phyloP scores from a whole-genome alignment of 2,329 filamentous ascomycete genomes.

The Arthroderma uncinatum region DNA sequence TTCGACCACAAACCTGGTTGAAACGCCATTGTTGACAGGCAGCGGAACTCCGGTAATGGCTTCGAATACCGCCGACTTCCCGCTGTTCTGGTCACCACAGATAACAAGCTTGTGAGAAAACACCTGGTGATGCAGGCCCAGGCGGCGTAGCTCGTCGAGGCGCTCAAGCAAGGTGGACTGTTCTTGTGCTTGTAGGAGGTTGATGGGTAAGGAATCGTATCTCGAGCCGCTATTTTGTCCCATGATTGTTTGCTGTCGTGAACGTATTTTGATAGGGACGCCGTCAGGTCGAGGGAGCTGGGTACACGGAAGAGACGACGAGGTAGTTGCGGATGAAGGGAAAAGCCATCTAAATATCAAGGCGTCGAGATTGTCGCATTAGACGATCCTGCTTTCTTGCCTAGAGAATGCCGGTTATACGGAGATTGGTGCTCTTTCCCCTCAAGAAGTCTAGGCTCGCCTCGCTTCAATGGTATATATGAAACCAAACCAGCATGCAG shows the following conservation, averaged over 20 bases:
- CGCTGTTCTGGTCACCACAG: conserved; percentile 15
- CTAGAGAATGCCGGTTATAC: not conserved
- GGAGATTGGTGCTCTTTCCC: not conserved
- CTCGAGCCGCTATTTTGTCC: not conserved
- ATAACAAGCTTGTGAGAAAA: conserved; percentile 14
- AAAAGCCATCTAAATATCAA: conserved; percentile 3
- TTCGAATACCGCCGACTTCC: conserved; percentile 16
- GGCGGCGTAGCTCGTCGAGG: conserved; percentile 15
- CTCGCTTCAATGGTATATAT: conserved; percentile 2
- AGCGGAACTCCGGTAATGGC: conserved; percentile 15
- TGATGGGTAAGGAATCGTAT: conserved; percentile 8
- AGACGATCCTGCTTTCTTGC: not conserved
- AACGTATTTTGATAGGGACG: not conserved
- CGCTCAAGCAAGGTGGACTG: conserved; percentile 14
- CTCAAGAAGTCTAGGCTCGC: not conserved
- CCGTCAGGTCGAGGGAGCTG: not conserved
- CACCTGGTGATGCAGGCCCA: conserved; percentile 14
- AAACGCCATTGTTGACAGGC: conserved; percentile 38
- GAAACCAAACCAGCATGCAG: not conserved
- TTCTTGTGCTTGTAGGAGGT: conserved; percentile 14
- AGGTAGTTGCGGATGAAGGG: not conserved
- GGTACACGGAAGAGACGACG: not conserved
- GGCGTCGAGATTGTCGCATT: not conserved
- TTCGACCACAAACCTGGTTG: conserved; percentile 51
- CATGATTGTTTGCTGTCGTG: not conserved